phyloP scores from a whole-genome alignment of 1,284 basidiomycete genomes.

The Cutaneotrichosporon cutaneum region DNA sequence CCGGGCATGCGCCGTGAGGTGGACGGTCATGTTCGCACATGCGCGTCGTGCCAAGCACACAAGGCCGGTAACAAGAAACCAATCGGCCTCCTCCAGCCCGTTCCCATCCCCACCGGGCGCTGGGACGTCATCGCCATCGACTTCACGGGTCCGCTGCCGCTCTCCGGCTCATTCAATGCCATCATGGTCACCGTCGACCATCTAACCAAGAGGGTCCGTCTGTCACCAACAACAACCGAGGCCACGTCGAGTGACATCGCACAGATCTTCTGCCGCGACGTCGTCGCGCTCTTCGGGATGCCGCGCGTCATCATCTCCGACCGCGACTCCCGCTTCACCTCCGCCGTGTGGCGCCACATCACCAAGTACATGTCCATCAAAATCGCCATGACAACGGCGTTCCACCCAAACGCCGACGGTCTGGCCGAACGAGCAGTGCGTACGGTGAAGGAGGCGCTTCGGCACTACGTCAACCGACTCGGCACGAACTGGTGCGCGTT shows the following conservation, averaged over 20 bases:
- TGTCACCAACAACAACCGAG: slow-evolving; percentile 40
- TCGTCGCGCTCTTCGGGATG: neutral
- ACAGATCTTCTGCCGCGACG: neutral
- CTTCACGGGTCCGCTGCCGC: slow-evolving; percentile 47
- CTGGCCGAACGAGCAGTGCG: slow-evolving; percentile 33
- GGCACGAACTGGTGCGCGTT: slow-evolving; percentile 55
- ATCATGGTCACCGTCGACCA: slow-evolving; percentile 56
- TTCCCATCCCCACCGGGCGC: slow-evolving; percentile 47
- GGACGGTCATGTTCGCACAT: neutral
- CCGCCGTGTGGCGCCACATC: neutral
- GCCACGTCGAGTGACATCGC: slow-evolving; percentile 19
- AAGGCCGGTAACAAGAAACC: neutral
- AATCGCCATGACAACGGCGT: neutral
- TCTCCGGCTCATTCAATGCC: slow-evolving; percentile 46
- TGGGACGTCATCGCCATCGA: slow-evolving; percentile 54
- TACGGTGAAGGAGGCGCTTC: slow-evolving; percentile 31
- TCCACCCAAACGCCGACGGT: slow-evolving; percentile 27
- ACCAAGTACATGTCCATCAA: neutral
- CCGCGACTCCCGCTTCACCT: neutral
- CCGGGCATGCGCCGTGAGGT: neutral
- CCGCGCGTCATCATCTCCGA: neutral
- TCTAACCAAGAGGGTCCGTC: slow-evolving; percentile 54
- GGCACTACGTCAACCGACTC: slow-evolving; percentile 39
- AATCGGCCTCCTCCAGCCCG: slow-evolving; percentile 40
- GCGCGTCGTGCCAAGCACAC: neutral